Percentiles rank a stretch among this genome's conserved stretches.
Evolutionary conservation across 805 yeast species (phyloP).

Genomic region (Zygosaccharomyces rouxii): DNA sequence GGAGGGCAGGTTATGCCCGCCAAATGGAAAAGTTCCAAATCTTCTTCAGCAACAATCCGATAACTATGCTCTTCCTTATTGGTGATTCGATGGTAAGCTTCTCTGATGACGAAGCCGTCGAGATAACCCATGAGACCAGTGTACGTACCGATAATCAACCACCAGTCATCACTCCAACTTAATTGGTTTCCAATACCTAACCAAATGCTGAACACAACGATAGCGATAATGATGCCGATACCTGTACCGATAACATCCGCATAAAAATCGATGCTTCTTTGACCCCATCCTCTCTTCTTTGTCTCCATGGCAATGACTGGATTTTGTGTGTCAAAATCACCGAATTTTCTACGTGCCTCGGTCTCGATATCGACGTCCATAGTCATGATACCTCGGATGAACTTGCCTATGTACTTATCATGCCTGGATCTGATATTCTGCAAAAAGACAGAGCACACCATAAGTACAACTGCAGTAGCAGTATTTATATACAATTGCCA

Average conservation of each 20-base stretch:
- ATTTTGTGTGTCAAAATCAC: conserved; percentile 27
- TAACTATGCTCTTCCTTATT: conserved; percentile 28
- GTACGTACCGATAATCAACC: conserved; percentile 45
- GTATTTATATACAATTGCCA: conserved; percentile 44
- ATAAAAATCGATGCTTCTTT: conserved; percentile 35
- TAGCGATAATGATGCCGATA: conserved; percentile 36
- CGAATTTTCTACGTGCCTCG: conserved; percentile 17
- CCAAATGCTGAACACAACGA: conserved; percentile 38
- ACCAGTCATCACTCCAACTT: conserved; percentile 40
- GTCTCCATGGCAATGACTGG: conserved; percentile 22
- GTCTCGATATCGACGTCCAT: conserved; percentile 34
- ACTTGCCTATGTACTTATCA: conserved; percentile 29
- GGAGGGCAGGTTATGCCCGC: conserved; percentile 28
- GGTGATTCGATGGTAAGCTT: conserved; percentile 34
- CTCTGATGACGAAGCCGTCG: conserved; percentile 42
- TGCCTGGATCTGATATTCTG: conserved; percentile 41
- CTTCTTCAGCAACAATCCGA: conserved; percentile 31
- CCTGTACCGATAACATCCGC: conserved; percentile 44
- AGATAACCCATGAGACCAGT: conserved; percentile 43
- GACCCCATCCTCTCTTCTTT: conserved; percentile 18
- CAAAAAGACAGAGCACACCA: conserved; percentile 37
- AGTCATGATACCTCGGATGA: conserved; percentile 19
- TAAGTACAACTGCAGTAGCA: conserved; percentile 38
- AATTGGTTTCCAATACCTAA: conserved; percentile 36
- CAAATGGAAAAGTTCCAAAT: conserved; percentile 30